Percentiles rank a stretch among this genome's conserved stretches.
Conservation (phyloP, 192 early-diverging fungal genomes). For the Coemansia sp. region DNA sequence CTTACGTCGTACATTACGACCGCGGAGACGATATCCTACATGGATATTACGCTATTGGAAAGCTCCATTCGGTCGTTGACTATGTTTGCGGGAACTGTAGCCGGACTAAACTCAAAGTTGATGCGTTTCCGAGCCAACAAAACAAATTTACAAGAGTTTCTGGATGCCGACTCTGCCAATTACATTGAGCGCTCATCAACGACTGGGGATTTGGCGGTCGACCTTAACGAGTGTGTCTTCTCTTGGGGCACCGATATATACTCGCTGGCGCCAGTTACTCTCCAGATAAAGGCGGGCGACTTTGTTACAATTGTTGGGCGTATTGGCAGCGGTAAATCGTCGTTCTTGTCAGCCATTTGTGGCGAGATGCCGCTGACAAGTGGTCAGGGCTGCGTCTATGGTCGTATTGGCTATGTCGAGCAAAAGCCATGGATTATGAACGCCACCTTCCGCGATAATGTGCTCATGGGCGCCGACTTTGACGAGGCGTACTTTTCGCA, state of each 20-base stretch:
- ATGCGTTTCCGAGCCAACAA: not conserved
- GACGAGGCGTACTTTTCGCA: slow-evolving; percentile 28
- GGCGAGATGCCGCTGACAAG: slow-evolving; percentile 80
- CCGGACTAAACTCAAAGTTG: not conserved
- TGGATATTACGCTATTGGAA: slow-evolving; percentile 21
- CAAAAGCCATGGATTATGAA: slow-evolving; percentile 52
- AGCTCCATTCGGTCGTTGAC: slow-evolving; percentile 30
- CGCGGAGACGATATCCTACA: slow-evolving; percentile 15
- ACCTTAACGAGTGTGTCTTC: slow-evolving; percentile 30
- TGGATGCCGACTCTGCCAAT: not conserved
- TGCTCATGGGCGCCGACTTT: slow-evolving; percentile 43
- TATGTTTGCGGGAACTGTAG: not conserved
- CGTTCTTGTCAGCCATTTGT: slow-evolving; percentile 68
- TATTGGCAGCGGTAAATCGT: slow-evolving; percentile 77
- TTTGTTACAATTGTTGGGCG: slow-evolving; percentile 84
- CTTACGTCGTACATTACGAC: slow-evolving; percentile 61
- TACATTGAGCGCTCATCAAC: slow-evolving; percentile 3
- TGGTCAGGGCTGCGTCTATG: slow-evolving; percentile 71
- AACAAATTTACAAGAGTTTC: slow-evolving; percentile 9
- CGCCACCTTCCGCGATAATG: slow-evolving; percentile 54
- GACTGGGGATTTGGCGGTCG: not conserved
- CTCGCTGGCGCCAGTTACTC: slow-evolving; percentile 62
- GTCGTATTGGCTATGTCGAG: slow-evolving; percentile 55
- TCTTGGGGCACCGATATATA: slow-evolving; percentile 40
- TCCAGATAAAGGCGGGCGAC: slow-evolving; percentile 67